phyloP scores from a whole-genome alignment of 768 basidiomycete genomes.

The Candolleomyces aberdarensis region DNA sequence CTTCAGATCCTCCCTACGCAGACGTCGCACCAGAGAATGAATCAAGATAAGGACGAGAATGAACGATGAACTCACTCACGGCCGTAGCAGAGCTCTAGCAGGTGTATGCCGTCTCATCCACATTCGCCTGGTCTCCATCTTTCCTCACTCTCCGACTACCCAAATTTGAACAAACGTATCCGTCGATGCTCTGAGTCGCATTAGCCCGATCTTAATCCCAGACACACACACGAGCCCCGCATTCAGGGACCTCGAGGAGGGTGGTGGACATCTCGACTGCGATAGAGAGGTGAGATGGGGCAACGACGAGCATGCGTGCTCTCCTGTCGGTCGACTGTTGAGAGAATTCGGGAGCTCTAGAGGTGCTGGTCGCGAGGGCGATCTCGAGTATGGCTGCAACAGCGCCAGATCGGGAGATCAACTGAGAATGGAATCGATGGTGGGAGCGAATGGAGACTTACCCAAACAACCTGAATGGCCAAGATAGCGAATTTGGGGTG shows the following conservation, averaged over 20 bases:
- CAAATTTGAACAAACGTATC: too few species aligned
- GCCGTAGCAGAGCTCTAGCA: too few species aligned
- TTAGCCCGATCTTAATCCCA: too few species aligned
- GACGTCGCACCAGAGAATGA: too few species aligned
- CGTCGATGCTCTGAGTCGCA: too few species aligned
- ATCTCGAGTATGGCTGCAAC: too few species aligned
- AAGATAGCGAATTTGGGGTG: conserved; percentile 13
- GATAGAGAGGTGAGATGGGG: neutral
- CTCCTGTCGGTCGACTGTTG: too few species aligned
- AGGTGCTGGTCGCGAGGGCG: too few species aligned
- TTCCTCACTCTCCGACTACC: too few species aligned
- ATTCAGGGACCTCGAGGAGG: conserved; percentile 6
- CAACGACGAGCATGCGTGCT: too few species aligned
- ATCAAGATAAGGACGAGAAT: neutral
- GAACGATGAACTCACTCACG: conserved; percentile 27
- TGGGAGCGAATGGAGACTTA: neutral
- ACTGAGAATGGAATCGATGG: neutral
- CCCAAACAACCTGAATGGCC: conserved; percentile 13
- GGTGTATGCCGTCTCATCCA: conserved; percentile 21
- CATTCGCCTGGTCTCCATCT: conserved; percentile 15
- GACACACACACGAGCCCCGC: conserved; percentile 14
- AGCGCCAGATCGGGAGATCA: too few species aligned
- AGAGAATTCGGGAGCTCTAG: too few species aligned
- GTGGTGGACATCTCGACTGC: conserved; percentile 18
- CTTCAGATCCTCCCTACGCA: conserved; percentile 46